These are phyloP conservation scores for Arthrobotrys conoides DNA, from an alignment of 2,329 filamentous ascomycete species.

Conservation along the genomic window DNA sequence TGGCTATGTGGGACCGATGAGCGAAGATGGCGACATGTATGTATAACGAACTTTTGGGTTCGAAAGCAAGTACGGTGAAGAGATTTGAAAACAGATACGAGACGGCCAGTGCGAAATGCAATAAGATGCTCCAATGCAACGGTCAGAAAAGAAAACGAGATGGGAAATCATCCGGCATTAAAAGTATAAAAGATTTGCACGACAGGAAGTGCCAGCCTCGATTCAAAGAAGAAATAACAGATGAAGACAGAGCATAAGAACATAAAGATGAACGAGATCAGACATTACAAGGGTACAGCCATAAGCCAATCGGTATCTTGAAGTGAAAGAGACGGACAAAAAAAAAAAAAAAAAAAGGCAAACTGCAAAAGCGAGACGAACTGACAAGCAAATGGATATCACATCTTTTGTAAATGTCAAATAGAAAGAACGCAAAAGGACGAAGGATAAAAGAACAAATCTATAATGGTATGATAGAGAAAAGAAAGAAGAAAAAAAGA, in stretches of 20 bases:
- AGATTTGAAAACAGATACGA: constrained; percentile 45
- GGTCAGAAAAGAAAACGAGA: constrained; percentile 32
- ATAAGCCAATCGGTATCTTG: constrained; percentile 61
- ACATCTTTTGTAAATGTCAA: constrained; percentile 59
- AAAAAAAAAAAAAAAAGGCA: constrained; percentile 57
- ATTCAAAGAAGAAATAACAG: constrained; percentile 46
- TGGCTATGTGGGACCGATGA: constrained; percentile 57
- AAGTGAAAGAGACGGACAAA: constrained; percentile 57
- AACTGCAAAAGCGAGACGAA: constrained; percentile 58
- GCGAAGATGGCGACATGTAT: constrained; percentile 60
- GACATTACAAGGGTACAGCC: constrained; percentile 59
- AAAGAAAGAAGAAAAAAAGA: background rate
- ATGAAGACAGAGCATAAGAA: constrained; percentile 30
- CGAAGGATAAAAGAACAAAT: constrained; percentile 60
- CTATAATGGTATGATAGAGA: constrained; percentile 62
- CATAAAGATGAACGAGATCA: constrained; percentile 41
- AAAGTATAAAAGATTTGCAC: constrained; percentile 51
- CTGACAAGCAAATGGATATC: constrained; percentile 61
- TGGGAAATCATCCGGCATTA: constrained; percentile 53
- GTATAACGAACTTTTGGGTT: constrained; percentile 60
- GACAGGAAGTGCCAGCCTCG: constrained; percentile 54
- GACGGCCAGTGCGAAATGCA: constrained; percentile 38
- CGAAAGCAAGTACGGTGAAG: constrained; percentile 35
- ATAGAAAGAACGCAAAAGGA: constrained; percentile 57
- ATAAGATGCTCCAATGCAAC: constrained; percentile 42